Evolutionary conservation across 2,329 filamentous ascomycete genomes (phyloP).

Genomic region (Talaromyces sp.): DNA sequence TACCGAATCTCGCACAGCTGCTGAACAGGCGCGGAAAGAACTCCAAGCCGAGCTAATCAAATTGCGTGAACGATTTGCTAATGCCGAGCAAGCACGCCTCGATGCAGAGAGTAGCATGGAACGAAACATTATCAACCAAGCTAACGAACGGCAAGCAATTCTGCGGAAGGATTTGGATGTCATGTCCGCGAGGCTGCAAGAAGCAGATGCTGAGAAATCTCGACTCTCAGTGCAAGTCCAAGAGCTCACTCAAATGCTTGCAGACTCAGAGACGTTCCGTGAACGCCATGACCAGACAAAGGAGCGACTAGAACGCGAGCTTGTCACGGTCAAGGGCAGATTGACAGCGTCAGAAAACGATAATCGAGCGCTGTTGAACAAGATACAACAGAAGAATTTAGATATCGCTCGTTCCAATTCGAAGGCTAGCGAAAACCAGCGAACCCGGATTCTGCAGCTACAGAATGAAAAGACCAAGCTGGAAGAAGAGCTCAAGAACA

Average conservation of each 20-base stretch:
- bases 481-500: conserved; percentile 75
- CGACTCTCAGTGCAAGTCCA: conserved; percentile 76
- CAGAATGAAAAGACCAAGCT: conserved; percentile 77
- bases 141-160: conserved; percentile 72
- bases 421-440: conserved; percentile 75
- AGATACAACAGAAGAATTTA: conserved; percentile 93
- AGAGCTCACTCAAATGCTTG: conserved; percentile 77
- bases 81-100: conserved; percentile 78
- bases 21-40: conserved; percentile 84
- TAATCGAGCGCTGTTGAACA: conserved; percentile 90
- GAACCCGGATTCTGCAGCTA: conserved; percentile 67
- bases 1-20: conserved; percentile 70
- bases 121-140: conserved; percentile 68
- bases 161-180: conserved; percentile 75
- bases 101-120: conserved; percentile 78
- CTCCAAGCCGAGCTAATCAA: conserved; percentile 79
- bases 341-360: conserved; percentile 92
- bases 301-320: conserved; percentile 83
- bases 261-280: conserved; percentile 83
- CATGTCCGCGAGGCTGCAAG: conserved; percentile 68
- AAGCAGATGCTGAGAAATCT: conserved; percentile 72
- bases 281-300: conserved; percentile 90
- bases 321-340: conserved; percentile 84
- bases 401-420: conserved; percentile 91
- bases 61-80: conserved; percentile 75